Conservation (phyloP, 1,139 yeast genomes). For the Taiozyma sp. region DNA sequence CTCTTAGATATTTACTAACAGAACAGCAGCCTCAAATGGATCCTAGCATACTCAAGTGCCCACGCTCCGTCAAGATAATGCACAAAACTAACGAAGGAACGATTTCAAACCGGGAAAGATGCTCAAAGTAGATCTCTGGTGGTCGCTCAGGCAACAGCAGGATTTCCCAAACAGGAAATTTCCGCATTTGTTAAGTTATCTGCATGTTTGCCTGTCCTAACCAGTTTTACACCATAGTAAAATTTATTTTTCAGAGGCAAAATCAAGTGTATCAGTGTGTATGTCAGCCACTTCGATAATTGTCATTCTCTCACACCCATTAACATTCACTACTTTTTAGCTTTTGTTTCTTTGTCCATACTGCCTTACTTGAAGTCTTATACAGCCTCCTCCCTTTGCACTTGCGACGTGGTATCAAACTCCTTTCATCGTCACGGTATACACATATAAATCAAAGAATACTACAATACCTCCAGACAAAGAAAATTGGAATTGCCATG, state of each 20-base stretch:
- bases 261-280: background rate
- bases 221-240: background rate
- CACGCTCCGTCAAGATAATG: constrained; percentile 5
- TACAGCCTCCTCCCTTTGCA: background rate
- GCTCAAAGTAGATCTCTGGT: too few relatives aligned
- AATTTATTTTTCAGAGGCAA: too few relatives aligned
- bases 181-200: background rate
- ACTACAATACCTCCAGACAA: too few relatives aligned
- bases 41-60: constrained; percentile 32
- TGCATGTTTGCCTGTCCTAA: background rate
- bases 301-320: background rate
- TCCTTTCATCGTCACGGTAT: background rate
- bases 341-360: background rate
- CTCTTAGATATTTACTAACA: background rate
- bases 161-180: background rate
- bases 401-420: background rate
- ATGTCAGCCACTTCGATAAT: background rate
- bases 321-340: background rate
- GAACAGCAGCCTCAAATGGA: constrained; percentile 27
- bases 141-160: too few relatives aligned
- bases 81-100: background rate
- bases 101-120: background rate
- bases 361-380: background rate
- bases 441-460: background rate
- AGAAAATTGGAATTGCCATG: constrained; percentile 6